A percentile compares a stretch with the other conserved stretches of the same genome.
These are phyloP conservation scores for Talaromyces proteolyticus DNA, from an alignment of 495 filamentous ascomycete species.

Conservation along the genomic window DNA sequence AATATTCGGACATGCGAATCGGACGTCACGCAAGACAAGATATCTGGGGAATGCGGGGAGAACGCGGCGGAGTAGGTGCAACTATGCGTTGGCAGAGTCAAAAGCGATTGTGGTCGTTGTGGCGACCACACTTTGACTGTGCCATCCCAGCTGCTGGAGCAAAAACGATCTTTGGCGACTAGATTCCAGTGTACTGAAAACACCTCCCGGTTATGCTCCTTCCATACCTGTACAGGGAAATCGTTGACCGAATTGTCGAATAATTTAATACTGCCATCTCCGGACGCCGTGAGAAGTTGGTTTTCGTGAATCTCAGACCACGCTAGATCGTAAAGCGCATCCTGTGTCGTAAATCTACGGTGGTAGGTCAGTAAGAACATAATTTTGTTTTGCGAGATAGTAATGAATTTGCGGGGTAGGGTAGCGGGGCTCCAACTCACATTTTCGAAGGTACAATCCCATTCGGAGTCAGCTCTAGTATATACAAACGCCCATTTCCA, in stretches of 20 bases:
- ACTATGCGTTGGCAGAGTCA: constrained; percentile 79
- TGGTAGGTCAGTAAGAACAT: neutral
- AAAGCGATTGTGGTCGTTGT: constrained; percentile 58
- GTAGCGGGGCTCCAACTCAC: constrained; percentile 23
- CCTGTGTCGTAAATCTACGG: constrained; percentile 86
- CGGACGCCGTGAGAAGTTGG: constrained; percentile 79
- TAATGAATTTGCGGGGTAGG: constrained; percentile 4
- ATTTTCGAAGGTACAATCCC: constrained; percentile 80
- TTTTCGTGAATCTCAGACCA: constrained; percentile 96
- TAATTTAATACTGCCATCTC: constrained; percentile 91
- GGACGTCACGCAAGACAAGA: constrained; percentile 75
- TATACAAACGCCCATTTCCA: constrained; percentile 85
- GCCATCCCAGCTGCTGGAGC: constrained; percentile 89
- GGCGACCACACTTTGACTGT: constrained; percentile 91
- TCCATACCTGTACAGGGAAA: constrained; percentile 82
- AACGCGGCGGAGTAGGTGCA: constrained; percentile 88
- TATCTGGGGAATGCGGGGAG: constrained; percentile 67
- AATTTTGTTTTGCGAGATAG: neutral
- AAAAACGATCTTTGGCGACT: constrained; percentile 82
- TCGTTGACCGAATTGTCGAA: constrained; percentile 74
- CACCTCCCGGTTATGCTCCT: constrained; percentile 86
- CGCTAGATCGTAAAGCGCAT: constrained; percentile 85
- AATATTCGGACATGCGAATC: constrained; percentile 86
- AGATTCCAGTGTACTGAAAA: constrained; percentile 92
- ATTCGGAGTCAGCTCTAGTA: constrained; percentile 70